Base-by-base conservation (phyloP, 2,329 filamentous ascomycete genomes). In the Sarocladiaceae sp. region DNA sequence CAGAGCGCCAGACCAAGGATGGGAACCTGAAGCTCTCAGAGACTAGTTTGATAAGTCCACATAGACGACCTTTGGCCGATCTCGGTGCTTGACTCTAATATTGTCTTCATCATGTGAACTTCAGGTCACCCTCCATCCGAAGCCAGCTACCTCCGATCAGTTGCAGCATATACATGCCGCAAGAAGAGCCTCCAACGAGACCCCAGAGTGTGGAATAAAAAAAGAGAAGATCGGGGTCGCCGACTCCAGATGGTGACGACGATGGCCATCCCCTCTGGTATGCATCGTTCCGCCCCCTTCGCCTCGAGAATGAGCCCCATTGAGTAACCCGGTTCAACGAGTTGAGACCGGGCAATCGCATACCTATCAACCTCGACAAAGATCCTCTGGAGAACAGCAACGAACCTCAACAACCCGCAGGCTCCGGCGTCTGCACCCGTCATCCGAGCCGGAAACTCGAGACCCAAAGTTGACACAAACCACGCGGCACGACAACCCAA, bases 251-350 rank as follows among this genome's bases (percentile, higher is more conserved):
- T 26, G 34, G 33, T n/a, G n/a, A n/a, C 42, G 39, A 46, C 31
- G 37, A 48, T 43, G 35, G 18, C 19, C 33, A 40, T 32, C 34
- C 43, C 34, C 19, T 15, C 43, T 35, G 15, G 26, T 11, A 24
- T 11, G 35, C 16, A 33, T 44, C 29, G 21, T 62, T 59, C 60
- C 68, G 64, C 67, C 69, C 85, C 85, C 85, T 88, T 95, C 89
- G 90, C 85, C 78, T 89, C 91, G 85, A 96, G 88, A 96, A 95
- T 97, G 89, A 96, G 91, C 91, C 91, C 91, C 91, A 95, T 97
- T 89, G 90, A 95, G 91, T 97, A 94, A 95, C 87, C 76, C 68
- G 65, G 62, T 60, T 45, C 53, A 55, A 50, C 53, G 56, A 62
- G 69, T 55, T 58, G 55, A 62, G 55, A 49, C 60, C 56, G 63